Evolutionary conservation across 106 monocot genomes (phyloP), one percentile per base, ranked within the genome.

Genomic region (Iris macrosiphon): DNA sequence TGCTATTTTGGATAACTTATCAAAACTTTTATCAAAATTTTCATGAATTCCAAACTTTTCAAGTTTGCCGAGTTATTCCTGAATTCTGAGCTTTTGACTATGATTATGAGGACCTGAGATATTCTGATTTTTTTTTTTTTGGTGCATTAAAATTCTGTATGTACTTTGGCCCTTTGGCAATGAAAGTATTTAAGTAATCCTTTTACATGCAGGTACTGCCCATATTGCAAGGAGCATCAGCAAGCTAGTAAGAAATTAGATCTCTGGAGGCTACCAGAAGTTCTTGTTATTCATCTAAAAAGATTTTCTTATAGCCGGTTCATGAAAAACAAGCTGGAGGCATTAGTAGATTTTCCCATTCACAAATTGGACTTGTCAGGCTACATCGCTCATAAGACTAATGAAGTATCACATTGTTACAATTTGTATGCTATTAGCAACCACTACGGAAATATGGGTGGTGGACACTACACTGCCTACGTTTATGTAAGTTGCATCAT

Each of bases 211-310:
- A 82, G 87, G 87, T 88, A 64, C 26, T 88, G 87, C 15, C 87
- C 87, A 11, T 52, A 63, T 34, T 82, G 87, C 82, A 82, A 88
- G 70, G 44, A 74, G 44, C 87, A 82, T 69, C 78, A 61, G 49
- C 87, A 82, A 61, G 87, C 87, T 53, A 72, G 68, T 68, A 88
- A 88, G 64, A 88, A 88, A 55, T 44, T 88, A 27, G 87, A 88
- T 40, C 87, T 88, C 47, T 88, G 87, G 87, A 75, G 87, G 53
- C 72, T 88, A 7, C 82, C 82, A 39, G 78, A 88, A 25, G 49
- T 88, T 61, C 81, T 88, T 40, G 82, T 88, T 48, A 81, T 88
- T 71, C 87, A 88, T 69, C 63, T 88, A 14, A 88, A 88, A 53
- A 75, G 87, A 55, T 88, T 88, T 59, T 88, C 87, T 10, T 88